Conservation (phyloP, 495 filamentous ascomycete species). For the Podospora comata region DNA sequence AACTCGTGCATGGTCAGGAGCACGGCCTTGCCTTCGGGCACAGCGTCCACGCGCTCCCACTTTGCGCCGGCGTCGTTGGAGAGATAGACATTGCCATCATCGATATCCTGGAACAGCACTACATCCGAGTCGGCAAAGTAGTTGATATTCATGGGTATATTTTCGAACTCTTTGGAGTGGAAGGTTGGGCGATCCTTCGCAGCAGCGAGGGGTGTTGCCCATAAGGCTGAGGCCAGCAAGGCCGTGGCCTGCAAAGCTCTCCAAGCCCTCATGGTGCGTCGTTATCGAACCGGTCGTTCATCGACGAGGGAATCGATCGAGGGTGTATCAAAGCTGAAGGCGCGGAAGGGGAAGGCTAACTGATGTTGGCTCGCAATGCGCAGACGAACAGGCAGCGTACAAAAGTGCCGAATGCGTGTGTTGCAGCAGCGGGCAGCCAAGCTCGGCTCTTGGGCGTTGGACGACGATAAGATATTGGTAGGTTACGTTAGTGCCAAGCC, state of each 20-base stretch:
- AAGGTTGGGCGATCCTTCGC: conserved; percentile 50
- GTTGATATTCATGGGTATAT: conserved; percentile 58
- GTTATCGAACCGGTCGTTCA: conserved; percentile 22
- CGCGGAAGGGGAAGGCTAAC: not conserved
- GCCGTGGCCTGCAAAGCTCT: conserved; percentile 42
- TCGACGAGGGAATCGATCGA: conserved; percentile 20
- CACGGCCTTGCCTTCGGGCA: conserved; percentile 58
- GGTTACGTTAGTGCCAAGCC: not conserved
- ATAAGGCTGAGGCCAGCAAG: conserved; percentile 42
- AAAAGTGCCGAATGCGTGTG: not conserved
- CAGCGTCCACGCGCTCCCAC: conserved; percentile 64
- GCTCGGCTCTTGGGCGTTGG: not conserved
- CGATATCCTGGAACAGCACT: conserved; percentile 59
- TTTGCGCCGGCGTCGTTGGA: conserved; percentile 73
- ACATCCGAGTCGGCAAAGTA: conserved; percentile 88
- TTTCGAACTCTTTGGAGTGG: conserved; percentile 55
- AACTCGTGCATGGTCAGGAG: conserved; percentile 69
- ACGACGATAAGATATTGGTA: not conserved
- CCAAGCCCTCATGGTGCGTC: conserved; percentile 44
- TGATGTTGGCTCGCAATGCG: not conserved
- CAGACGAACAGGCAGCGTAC: conserved; percentile 1
- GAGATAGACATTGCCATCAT: conserved; percentile 57
- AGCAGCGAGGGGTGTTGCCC: conserved; percentile 40
- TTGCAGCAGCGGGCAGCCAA: not conserved
- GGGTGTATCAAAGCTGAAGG: not conserved